Base-by-base conservation (phyloP, 2,329 filamentous ascomycete genomes). In the Colletotrichum sansevieriae region DNA sequence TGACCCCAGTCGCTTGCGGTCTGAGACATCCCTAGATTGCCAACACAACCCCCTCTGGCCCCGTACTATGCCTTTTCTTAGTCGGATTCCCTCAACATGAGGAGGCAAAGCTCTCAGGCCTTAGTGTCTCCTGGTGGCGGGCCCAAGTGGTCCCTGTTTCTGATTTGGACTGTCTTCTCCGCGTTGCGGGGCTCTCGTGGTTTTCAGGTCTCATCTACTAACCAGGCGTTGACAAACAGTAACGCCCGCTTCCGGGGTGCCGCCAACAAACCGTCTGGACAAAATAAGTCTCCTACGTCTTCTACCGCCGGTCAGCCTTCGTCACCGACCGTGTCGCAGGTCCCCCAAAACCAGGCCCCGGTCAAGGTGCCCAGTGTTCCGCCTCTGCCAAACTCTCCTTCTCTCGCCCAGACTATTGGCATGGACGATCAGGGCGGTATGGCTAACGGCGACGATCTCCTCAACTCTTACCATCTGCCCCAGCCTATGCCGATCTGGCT, bases 401-500 rank as follows among this genome's bases (percentile, higher is more conserved):
- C 88, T 49, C 83, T 91, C 65, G 83, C 88, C 68, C 86, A 90
- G 76, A 89, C 88, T 70, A 90, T 93, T 80, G 88, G 90, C 57
- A 88, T 91, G 82, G 90, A 92, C 75, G 86, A 90, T 74, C 80
- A 86, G 74, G 83, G 81, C 74, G 82, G 84, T 76, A 78, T 79
- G 61, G 73, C 80, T 39, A 82, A 78, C 71, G 82, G 81, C 67
- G 87, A 90, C 74, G 87, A 88, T 65, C 78, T 87, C 59, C 83
- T 90, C 72, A 82, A 83, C 73, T 83, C 83, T 12, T 90, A 90
- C 76, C 88, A 91, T 73, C 83, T 92, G 68, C 91, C 91, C 68
- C 86, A 88, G 46, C 87, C 88, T 37, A 83, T 90, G 68, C 92
- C 92, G 15, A 82, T 93, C 70, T 94, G 92, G 89, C 88, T 94